Evolutionary conservation across 305 asterid genomes (phyloP), one percentile per base, ranked within the genome.

Genomic region (Solanum aculeatissimum): DNA sequence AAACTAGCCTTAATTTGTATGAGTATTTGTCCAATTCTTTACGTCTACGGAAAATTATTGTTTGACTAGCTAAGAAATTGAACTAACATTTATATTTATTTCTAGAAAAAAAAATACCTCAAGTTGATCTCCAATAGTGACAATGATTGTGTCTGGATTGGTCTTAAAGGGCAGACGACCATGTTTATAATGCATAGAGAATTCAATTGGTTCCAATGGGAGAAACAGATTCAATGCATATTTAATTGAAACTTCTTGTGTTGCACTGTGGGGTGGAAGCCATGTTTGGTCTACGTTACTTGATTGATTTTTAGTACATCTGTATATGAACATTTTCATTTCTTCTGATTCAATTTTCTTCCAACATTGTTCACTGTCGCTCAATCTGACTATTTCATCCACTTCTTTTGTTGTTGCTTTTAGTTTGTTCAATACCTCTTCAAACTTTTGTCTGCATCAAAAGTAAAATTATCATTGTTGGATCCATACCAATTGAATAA

Each of bases 161-260:
- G 88, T 80, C 71, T 80, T 72, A 19, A 88, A 88, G 4, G 91
- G 85, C 18, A 85, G 47, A 9, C 83, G 74, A 58, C 78, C 88
- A 12, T 14, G 18, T 18, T 79, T 68, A 4, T 87, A 60, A 7
- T 75, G 77, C 35, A 86, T 63, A 83, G 82, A 86, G 54, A 90
- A 87, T 81, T 89, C 92, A 15, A 87, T 71, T 0, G 90, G 54
- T 40, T 88, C 92, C 3, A 91, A 88, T 72, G 89, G 86, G 58
- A 92, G 91, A 86, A 89, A 91, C 85, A 92, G 88, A 84, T 89
- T 86, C 47, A 91, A 74, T 66, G 92, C 89, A 84, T 85, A 89
- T 53, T 85, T 88, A 7, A 25, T 51, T 45, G 93, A 83, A 83
- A 87, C 87, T 84, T 54, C 83, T 72, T 32, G 72, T 25, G 54